phyloP scores from a whole-genome alignment of 164 flowering plant genomes.

The Tetracentron sinense region DNA sequence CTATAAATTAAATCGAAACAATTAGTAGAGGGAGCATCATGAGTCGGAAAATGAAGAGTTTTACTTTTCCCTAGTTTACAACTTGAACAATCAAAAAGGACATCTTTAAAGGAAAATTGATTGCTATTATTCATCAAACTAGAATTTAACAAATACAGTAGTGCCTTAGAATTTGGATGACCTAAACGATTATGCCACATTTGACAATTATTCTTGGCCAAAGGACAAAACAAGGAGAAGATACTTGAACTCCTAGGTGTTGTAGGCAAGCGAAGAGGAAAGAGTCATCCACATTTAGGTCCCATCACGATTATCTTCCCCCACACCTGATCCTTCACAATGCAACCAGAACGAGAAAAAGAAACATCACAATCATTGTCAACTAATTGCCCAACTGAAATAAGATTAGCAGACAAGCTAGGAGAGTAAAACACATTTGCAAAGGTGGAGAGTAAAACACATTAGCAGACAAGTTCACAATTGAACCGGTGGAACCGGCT shows the following conservation, averaged over 20 bases:
- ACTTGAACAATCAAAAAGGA: neutral
- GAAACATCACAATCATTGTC: constrained; percentile 1
- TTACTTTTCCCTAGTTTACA: constrained; percentile 12
- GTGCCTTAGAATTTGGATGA: neutral
- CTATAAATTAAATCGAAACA: constrained; percentile 11
- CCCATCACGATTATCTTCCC: constrained; percentile 5
- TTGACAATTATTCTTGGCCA: neutral
- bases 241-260: neutral
- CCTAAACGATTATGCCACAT: constrained; percentile 5
- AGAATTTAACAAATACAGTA: neutral
- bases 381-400: neutral
- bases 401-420: neutral
- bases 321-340: neutral
- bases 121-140: neutral
- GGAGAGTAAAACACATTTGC: neutral
- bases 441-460: neutral
- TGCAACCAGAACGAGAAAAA: constrained; percentile 4
- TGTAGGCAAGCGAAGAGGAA: neutral
- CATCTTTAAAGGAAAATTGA: neutral
- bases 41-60: constrained; percentile 5
- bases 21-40: too few species aligned
- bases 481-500: too few species aligned
- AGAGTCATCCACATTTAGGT: too few species aligned
- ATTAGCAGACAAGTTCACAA: constrained; percentile 17
- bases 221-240: neutral